Evolutionary conservation across 495 filamentous ascomycete genomes (phyloP).

Genomic region (Bryoglossum gracile): DNA sequence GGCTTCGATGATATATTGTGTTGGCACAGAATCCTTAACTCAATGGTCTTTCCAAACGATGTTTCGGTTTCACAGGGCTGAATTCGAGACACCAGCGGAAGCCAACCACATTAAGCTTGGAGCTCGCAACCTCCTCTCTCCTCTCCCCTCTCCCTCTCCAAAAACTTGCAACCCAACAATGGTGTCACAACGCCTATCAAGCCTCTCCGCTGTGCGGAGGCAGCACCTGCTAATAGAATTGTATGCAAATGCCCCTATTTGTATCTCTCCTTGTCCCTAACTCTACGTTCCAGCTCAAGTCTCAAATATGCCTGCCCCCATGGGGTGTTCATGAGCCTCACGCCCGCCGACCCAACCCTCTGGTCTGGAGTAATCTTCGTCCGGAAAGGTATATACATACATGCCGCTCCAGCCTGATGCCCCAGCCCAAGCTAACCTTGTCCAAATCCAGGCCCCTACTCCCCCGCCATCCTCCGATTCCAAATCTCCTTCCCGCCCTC

Average conservation of each 20-base stretch:
- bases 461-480: slow-evolving; percentile 81
- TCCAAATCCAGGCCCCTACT: slow-evolving; percentile 65
- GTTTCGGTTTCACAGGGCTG: neutral
- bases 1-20: no score
- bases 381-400: slow-evolving; percentile 63
- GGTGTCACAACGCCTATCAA: slow-evolving; percentile 15
- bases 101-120: no score
- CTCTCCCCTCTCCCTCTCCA: neutral
- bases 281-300: slow-evolving; percentile 52
- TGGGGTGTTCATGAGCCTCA: slow-evolving; percentile 78
- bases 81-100: neutral
- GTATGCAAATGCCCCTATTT: slow-evolving; percentile 37
- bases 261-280: slow-evolving; percentile 13
- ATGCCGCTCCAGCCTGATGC: neutral
- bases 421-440: neutral
- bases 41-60: no score
- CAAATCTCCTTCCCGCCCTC: slow-evolving; percentile 75
- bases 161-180: slow-evolving; percentile 2
- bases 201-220: slow-evolving; percentile 29
- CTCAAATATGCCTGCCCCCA: slow-evolving; percentile 73
- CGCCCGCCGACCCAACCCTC: slow-evolving; percentile 67
- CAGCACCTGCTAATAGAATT: slow-evolving; percentile 74
- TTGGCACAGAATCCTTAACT: no score
- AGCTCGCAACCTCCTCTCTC: no score
- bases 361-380: slow-evolving; percentile 92